Percentiles rank a stretch among this genome's conserved stretches.
These are phyloP conservation scores for Rugonectria rugulosa DNA, from an alignment of 2,329 filamentous ascomycete species.

Conservation along the genomic window DNA sequence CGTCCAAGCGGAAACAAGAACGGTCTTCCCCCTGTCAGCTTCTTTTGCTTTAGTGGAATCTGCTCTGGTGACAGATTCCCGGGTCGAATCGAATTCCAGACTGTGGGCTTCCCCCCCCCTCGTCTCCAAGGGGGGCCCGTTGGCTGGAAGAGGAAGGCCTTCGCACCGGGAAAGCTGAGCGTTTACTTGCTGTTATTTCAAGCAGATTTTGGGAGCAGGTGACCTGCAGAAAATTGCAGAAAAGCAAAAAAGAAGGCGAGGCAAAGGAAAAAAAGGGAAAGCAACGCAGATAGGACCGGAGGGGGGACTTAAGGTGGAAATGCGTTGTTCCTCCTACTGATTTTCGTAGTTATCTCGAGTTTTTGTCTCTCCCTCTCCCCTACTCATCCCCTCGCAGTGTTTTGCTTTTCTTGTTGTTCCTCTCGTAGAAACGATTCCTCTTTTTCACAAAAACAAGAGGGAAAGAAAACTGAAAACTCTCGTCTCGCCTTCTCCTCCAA, in stretches of 20 bases:
- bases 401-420: background rate
- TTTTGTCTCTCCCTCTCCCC: background rate
- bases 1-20: too few relatives aligned
- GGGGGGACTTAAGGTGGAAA: constrained; percentile 4
- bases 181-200: too few relatives aligned
- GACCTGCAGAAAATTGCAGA: constrained; percentile 28
- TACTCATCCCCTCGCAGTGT: background rate
- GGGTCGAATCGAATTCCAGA: constrained; percentile 1
- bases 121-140: background rate
- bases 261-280: constrained; percentile 9
- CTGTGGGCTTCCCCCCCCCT: too few relatives aligned
- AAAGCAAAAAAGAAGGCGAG: constrained; percentile 6
- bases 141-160: constrained; percentile 22
- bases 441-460: background rate
- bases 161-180: too few relatives aligned
- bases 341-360: background rate
- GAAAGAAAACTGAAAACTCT: too few relatives aligned
- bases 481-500: too few relatives aligned
- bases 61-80: constrained; percentile 14
- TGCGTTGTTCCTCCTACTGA: background rate
- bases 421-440: background rate
- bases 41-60: background rate
- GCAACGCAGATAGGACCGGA: background rate
- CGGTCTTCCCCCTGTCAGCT: too few relatives aligned
- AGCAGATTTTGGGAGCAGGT: too few relatives aligned